phyloP scores from a whole-genome alignment of 1,284 basidiomycete species.

The Exobasidium rhododendri region DNA sequence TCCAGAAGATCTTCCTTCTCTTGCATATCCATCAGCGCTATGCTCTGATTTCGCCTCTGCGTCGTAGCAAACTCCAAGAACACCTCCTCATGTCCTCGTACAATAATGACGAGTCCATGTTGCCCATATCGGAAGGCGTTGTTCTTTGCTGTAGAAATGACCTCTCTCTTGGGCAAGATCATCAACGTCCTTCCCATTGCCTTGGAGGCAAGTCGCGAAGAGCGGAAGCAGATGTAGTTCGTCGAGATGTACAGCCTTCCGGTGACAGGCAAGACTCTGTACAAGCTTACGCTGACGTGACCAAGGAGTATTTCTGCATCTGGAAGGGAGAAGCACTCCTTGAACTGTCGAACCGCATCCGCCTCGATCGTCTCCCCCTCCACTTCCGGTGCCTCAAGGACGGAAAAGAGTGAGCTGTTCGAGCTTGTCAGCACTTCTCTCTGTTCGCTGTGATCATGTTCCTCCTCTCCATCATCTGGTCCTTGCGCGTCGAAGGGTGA shows the following conservation, averaged over 20 bases:
- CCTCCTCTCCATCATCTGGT: not conserved
- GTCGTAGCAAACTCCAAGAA: conserved; percentile 87
- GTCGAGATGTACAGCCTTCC: conserved; percentile 40
- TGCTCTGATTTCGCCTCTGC: conserved; percentile 73
- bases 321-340: conserved; percentile 29
- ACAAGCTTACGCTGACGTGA: conserved; percentile 35
- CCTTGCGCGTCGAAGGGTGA: not conserved
- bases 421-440: not conserved
- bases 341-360: conserved; percentile 22
- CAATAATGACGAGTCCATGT: conserved; percentile 79
- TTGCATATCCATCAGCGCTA: conserved; percentile 64
- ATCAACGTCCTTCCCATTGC: conserved; percentile 64
- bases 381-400: not conserved
- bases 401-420: not conserved
- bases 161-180: conserved; percentile 84
- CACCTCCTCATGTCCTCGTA: conserved; percentile 92
- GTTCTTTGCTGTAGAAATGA: conserved; percentile 76
- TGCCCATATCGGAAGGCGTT: conserved; percentile 85
- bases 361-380: conserved; percentile 15
- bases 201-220: conserved; percentile 35
- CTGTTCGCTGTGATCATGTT: not conserved
- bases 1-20: not conserved
- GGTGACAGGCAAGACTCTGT: conserved; percentile 37
- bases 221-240: conserved; percentile 46
- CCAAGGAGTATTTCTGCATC: conserved; percentile 29